A percentile compares a stretch with the other conserved stretches of the same genome.
These are phyloP conservation scores for Penicillium antarcticum DNA, from an alignment of 495 filamentous ascomycete genomes.

Conservation along the genomic window DNA sequence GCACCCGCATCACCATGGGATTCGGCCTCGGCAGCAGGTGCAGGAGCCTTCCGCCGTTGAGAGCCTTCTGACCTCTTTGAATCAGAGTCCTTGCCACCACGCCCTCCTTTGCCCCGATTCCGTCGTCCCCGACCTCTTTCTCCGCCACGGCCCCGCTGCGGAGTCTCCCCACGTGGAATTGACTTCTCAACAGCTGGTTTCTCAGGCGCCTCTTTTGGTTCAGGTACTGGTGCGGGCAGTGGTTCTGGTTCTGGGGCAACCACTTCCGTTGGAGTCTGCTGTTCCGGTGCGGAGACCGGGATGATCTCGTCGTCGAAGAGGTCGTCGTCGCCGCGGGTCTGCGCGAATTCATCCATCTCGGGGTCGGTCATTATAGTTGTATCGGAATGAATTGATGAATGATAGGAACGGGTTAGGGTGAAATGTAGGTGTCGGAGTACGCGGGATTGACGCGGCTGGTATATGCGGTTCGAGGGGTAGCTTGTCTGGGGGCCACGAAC, in stretches of 20 bases:
- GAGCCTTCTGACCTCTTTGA: slow-evolving; percentile 22
- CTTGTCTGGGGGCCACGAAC: slow-evolving; percentile 14
- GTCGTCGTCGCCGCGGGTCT: slow-evolving; percentile 64
- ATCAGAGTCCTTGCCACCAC: slow-evolving; percentile 30
- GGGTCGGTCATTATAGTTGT: slow-evolving; percentile 21
- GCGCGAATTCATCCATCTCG: slow-evolving; percentile 53
- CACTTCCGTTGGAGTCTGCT: slow-evolving; percentile 25
- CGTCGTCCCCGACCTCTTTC: slow-evolving; percentile 37
- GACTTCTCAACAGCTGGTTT: slow-evolving; percentile 11
- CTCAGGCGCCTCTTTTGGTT: slow-evolving; percentile 7
- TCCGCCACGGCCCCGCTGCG: slow-evolving; percentile 32
- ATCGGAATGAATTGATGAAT: not conserved
- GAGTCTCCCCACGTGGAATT: slow-evolving; percentile 19
- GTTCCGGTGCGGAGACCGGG: slow-evolving; percentile 46
- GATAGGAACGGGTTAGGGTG: not conserved
- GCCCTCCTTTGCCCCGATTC: slow-evolving; percentile 32
- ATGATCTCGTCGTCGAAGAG: slow-evolving; percentile 72
- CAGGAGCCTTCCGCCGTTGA: slow-evolving; percentile 17
- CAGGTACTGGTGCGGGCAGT: slow-evolving; percentile 4
- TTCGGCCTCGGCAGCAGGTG: slow-evolving; percentile 12
- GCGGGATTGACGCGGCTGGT: not conserved
- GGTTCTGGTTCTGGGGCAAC: slow-evolving; percentile 13
- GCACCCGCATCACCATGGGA: slow-evolving; percentile 8
- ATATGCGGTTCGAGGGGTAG: slow-evolving; percentile 21
- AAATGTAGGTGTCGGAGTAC: not conserved